Evolutionary conservation across 2,329 filamentous ascomycete species (phyloP).

Genomic region (Chaetomiaceae sp.): DNA sequence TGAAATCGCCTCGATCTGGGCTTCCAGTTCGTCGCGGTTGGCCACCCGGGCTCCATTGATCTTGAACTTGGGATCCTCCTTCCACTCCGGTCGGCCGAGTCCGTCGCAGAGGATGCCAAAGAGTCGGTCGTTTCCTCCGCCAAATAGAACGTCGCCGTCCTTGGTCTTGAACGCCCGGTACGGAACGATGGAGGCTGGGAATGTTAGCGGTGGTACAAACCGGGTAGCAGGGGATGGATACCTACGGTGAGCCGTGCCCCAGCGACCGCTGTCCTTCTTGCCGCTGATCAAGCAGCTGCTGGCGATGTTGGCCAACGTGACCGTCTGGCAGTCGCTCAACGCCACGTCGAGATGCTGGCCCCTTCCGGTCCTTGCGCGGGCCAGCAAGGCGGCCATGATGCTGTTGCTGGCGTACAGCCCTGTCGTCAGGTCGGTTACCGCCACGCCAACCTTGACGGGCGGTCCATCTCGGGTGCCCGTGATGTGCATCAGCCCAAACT

Average conservation of each 20-base stretch:
- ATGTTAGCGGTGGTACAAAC: neutral
- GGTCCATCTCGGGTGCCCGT: slow-evolving; percentile 83
- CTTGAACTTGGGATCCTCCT: slow-evolving; percentile 52
- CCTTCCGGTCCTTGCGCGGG: slow-evolving; percentile 64
- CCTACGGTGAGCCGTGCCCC: slow-evolving; percentile 92
- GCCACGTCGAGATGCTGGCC: slow-evolving; percentile 92
- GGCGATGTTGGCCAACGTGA: slow-evolving; percentile 90
- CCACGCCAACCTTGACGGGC: slow-evolving; percentile 95
- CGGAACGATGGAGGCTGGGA: slow-evolving; percentile 87
- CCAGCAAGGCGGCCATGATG: slow-evolving; percentile 89
- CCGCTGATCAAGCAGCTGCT: slow-evolving; percentile 87
- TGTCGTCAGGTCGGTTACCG: slow-evolving; percentile 92
- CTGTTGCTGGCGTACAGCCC: slow-evolving; percentile 93
- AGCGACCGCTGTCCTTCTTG: slow-evolving; percentile 79
- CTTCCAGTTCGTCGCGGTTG: slow-evolving; percentile 72
- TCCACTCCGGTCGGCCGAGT: slow-evolving; percentile 55
- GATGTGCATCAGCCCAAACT: slow-evolving; percentile 98
- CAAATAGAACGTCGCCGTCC: slow-evolving; percentile 65
- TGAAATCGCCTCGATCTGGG: slow-evolving; percentile 71
- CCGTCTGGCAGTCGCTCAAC: slow-evolving; percentile 90
- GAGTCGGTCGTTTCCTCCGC: slow-evolving; percentile 67
- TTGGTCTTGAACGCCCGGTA: slow-evolving; percentile 79
- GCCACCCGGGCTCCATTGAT: slow-evolving; percentile 60
- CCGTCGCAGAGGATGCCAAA: slow-evolving; percentile 61
- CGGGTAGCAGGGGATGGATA: slow-evolving; percentile 11